phyloP scores from a whole-genome alignment of 495 filamentous ascomycete genomes.

The Hypoxylon subgilvum region DNA sequence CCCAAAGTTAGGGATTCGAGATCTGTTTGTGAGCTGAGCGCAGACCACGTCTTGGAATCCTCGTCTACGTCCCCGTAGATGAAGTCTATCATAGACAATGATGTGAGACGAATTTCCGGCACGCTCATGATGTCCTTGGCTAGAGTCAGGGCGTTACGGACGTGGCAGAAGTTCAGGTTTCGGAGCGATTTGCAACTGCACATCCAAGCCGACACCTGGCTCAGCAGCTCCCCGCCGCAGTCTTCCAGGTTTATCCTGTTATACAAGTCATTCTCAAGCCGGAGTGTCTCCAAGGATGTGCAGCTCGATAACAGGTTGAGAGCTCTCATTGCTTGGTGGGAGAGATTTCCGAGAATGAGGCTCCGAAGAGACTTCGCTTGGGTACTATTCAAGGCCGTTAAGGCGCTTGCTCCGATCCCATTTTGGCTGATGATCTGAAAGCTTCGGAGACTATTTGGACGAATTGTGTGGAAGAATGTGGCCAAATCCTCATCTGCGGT shows the following conservation, averaged over 20 bases:
- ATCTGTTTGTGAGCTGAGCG: slow-evolving; percentile 33
- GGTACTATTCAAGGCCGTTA: slow-evolving; percentile 61
- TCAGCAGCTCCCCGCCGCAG: slow-evolving; percentile 55
- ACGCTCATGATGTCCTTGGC: slow-evolving; percentile 57
- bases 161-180: slow-evolving; percentile 54
- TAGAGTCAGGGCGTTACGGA: slow-evolving; percentile 59
- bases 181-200: slow-evolving; percentile 60
- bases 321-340: slow-evolving; percentile 51
- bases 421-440: slow-evolving; percentile 64
- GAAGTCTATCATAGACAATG: slow-evolving; percentile 37
- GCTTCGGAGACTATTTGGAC: slow-evolving; percentile 62
- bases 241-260: slow-evolving; percentile 48
- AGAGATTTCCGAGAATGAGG: slow-evolving; percentile 61
- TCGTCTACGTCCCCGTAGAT: slow-evolving; percentile 3
- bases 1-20: slow-evolving; percentile 48
- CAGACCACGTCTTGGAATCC: slow-evolving; percentile 4
- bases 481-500: slow-evolving; percentile 62
- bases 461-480: slow-evolving; percentile 62
- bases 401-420: slow-evolving; percentile 59
- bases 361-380: slow-evolving; percentile 64
- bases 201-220: slow-evolving; percentile 61
- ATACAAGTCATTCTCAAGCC: slow-evolving; percentile 49
- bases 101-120: slow-evolving; percentile 36
- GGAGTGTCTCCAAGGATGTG: slow-evolving; percentile 58
- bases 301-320: slow-evolving; percentile 59